These are phyloP conservation scores for Alternaria angustiovoidea DNA, from an alignment of 2,329 filamentous ascomycete species.

Conservation along the genomic window DNA sequence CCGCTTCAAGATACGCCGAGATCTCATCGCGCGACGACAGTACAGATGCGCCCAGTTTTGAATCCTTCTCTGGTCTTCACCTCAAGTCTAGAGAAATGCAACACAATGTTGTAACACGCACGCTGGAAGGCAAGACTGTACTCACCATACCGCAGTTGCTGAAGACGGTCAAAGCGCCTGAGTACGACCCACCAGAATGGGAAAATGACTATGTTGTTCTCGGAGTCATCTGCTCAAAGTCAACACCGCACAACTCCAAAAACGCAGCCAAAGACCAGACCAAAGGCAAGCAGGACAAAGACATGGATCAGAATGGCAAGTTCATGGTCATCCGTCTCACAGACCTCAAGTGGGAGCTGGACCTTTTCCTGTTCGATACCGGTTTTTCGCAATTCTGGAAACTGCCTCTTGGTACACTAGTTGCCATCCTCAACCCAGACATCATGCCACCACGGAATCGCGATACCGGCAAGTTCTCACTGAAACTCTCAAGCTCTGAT, in stretches of 20 bases:
- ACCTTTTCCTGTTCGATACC: conserved; percentile 89
- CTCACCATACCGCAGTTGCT: conserved; percentile 83
- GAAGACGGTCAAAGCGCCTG: conserved; percentile 79
- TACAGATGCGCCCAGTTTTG: conserved; percentile 65
- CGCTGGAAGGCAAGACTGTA: conserved; percentile 78
- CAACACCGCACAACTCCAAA: conserved; percentile 73
- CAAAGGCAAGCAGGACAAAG: conserved; percentile 52
- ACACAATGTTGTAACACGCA: conserved; percentile 79
- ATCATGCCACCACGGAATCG: conserved; percentile 86
- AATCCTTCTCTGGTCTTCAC: conserved; percentile 85
- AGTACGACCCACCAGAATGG: conserved; percentile 80
- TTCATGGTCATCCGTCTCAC: conserved; percentile 93
- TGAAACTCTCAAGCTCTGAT: conserved; percentile 84
- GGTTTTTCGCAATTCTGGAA: conserved; percentile 96
- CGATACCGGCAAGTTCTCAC: conserved; percentile 83
- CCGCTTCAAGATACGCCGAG: conserved; percentile 41
- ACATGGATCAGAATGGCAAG: conserved; percentile 72
- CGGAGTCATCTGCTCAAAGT: conserved; percentile 87
- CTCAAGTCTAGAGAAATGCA: conserved; percentile 83
- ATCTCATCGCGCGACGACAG: conserved; percentile 50
- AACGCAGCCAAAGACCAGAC: conserved; percentile 55
- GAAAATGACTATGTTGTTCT: conserved; percentile 91
- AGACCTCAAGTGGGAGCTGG: conserved; percentile 88
- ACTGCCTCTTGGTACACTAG: conserved; percentile 85
- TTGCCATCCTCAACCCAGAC: conserved; percentile 89